Evolutionary conservation across 108 stramenopile species (phyloP).

Genomic region (Nannochloropsis oceanica): DNA sequence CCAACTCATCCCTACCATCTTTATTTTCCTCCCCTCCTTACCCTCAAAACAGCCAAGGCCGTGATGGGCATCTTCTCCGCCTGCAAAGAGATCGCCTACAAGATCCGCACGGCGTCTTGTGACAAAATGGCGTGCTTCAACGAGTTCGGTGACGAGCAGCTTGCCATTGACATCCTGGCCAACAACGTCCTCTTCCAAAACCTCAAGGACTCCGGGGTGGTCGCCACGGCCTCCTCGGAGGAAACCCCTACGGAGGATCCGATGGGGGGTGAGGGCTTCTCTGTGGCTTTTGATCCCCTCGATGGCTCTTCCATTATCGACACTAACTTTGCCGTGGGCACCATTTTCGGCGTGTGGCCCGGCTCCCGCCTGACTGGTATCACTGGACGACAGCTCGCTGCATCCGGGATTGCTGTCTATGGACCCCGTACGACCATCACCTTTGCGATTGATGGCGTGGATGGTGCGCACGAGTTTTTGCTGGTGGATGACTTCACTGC

Average conservation of each 20-base stretch:
- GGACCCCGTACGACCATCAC: constrained; percentile 44
- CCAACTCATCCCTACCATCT: background rate
- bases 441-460: constrained; percentile 36
- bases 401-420: constrained; percentile 39
- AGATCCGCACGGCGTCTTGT: constrained; percentile 38
- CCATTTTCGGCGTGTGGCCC: constrained; percentile 45
- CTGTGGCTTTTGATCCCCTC: constrained; percentile 59
- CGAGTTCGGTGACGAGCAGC: constrained; percentile 43
- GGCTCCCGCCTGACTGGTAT: constrained; percentile 38
- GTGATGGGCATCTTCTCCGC: constrained; percentile 34
- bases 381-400: constrained; percentile 34
- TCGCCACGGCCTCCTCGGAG: constrained; percentile 39
- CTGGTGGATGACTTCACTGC: constrained; percentile 39
- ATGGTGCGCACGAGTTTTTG: constrained; percentile 35
- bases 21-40: background rate
- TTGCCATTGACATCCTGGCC: constrained; percentile 41
- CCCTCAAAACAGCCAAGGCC: constrained; percentile 4
- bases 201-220: constrained; percentile 31
- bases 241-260: constrained; percentile 37
- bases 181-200: constrained; percentile 44
- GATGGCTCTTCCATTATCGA: constrained; percentile 49
- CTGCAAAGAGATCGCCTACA: constrained; percentile 42
- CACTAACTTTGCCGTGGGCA: constrained; percentile 48
- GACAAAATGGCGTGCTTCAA: constrained; percentile 42
- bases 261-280: constrained; percentile 46